Base-by-base conservation (phyloP, 208 protist genomes). In the Polymyxa betae region DNA sequence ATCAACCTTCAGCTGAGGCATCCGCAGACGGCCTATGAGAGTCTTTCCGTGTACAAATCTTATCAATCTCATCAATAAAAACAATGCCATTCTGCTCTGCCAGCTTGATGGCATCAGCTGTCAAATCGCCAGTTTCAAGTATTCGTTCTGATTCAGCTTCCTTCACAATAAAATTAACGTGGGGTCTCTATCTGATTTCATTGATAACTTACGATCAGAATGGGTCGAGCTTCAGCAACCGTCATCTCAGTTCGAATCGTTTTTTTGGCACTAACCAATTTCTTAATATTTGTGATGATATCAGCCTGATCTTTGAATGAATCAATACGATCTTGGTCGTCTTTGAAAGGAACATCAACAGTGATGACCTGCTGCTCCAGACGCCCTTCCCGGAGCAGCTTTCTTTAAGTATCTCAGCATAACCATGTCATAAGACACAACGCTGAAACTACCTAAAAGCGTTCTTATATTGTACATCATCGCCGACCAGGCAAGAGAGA, bases 41-140 rank as follows among this genome's bases (percentile, higher is more conserved):
- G n/a, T 91, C 90, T 38, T 35, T 12, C 1, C 88, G 38, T 43
- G 89, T 82, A 92, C 92, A 93, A 45, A 99, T 98, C 94, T 99
- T 99, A 95, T 99, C 98, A 89, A 99, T 99, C 92, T 99, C 98
- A 92, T 99, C 98, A 89, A 99, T 98, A 46, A 99, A 98, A 0
- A 99, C 97, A 91, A 99, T 99, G 89, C 98, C 98, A 92, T 98
- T 97, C 93, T 98, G 95, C 94, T 98, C 89, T 52, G 43, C 91
- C 38, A 89, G 90, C 91, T 43, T 64, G 66, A 44, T 91, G 35
- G 91, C 92, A 16, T 93, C 92, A 29, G 52, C 24, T 12, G n/a
- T 43, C n/a, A 91, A 35, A 52, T 89, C 82, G 10, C 45, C 60
- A 78, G 45, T 91, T 38, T 91, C 45, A 24, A 91, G 89, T 35